phyloP scores from a whole-genome alignment of 805 yeast species.

The Sungouiozyma ichnusensis region DNA sequence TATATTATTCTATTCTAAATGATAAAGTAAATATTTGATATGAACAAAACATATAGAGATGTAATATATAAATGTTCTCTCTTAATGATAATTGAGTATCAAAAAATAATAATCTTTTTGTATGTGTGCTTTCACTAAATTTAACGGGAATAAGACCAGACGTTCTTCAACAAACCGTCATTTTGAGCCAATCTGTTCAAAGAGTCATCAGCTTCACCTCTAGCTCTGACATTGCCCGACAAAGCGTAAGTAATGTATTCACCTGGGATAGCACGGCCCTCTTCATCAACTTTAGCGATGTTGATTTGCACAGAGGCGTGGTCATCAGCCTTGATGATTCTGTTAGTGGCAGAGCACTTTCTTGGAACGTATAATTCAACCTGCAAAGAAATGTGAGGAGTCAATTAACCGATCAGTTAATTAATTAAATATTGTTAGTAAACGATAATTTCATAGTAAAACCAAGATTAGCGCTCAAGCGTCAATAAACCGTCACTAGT shows the following conservation, averaged over 20 bases:
- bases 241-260: slow-evolving; percentile 90
- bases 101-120: background rate
- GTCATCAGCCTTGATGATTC: slow-evolving; percentile 99
- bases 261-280: slow-evolving; percentile 91
- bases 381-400: slow-evolving; percentile 39
- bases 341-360: slow-evolving; percentile 99
- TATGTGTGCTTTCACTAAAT: background rate
- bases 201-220: slow-evolving; percentile 99
- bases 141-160: slow-evolving; percentile 92
- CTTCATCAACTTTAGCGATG: slow-evolving; percentile 96
- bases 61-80: background rate
- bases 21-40: no score
- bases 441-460: no score
- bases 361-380: slow-evolving; percentile 99
- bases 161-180: slow-evolving; percentile 96
- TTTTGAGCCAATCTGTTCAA: slow-evolving; percentile 98
- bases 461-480: no score
- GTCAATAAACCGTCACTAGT: no score
- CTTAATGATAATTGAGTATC: background rate
- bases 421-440: no score
- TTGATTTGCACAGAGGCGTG: slow-evolving; percentile 98
- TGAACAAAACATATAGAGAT: background rate
- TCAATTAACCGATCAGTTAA: no score
- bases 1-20: no score
- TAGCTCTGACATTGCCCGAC: slow-evolving; percentile 93